A percentile compares a stretch with the other conserved stretches of the same genome.
Conservation (phyloP, 2,329 filamentous ascomycete species). For the Alternaria sp. region DNA sequence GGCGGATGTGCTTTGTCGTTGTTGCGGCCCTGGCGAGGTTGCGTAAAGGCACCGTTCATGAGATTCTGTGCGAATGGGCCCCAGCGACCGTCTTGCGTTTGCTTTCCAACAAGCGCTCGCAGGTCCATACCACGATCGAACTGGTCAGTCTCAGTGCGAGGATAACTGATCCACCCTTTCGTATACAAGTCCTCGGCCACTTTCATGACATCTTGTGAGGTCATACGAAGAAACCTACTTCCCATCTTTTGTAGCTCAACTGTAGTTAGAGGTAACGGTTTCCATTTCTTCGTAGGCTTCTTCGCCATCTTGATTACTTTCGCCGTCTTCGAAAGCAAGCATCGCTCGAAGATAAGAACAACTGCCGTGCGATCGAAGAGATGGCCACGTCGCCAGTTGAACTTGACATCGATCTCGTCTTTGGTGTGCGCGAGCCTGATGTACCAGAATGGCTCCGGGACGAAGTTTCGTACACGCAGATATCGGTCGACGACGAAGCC, state of each 20-base stretch:
- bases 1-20: slow-evolving; percentile 98
- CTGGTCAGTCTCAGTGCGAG: slow-evolving; percentile 94
- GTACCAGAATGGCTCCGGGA: slow-evolving; percentile 90
- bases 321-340: slow-evolving; percentile 76
- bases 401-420: slow-evolving; percentile 80
- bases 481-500: slow-evolving; percentile 98
- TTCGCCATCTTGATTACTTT: slow-evolving; percentile 85
- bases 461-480: slow-evolving; percentile 91
- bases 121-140: slow-evolving; percentile 93
- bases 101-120: slow-evolving; percentile 79
- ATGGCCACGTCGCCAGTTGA: slow-evolving; percentile 81
- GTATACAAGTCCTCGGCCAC: slow-evolving; percentile 87
- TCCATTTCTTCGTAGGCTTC: slow-evolving; percentile 93
- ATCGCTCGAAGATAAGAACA: slow-evolving; percentile 84
- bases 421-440: slow-evolving; percentile 85
- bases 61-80: slow-evolving; percentile 80
- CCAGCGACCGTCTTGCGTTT: slow-evolving; percentile 79
- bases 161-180: slow-evolving; percentile 96
- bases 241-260: slow-evolving; percentile 97
- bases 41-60: slow-evolving; percentile 77
- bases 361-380: slow-evolving; percentile 88
- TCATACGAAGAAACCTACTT: slow-evolving; percentile 87
- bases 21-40: slow-evolving; percentile 82
- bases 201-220: slow-evolving; percentile 88
- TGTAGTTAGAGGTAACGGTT: slow-evolving; percentile 90